phyloP scores from a whole-genome alignment of 2,329 filamentous ascomycete species.

The Fusarium sp. region DNA sequence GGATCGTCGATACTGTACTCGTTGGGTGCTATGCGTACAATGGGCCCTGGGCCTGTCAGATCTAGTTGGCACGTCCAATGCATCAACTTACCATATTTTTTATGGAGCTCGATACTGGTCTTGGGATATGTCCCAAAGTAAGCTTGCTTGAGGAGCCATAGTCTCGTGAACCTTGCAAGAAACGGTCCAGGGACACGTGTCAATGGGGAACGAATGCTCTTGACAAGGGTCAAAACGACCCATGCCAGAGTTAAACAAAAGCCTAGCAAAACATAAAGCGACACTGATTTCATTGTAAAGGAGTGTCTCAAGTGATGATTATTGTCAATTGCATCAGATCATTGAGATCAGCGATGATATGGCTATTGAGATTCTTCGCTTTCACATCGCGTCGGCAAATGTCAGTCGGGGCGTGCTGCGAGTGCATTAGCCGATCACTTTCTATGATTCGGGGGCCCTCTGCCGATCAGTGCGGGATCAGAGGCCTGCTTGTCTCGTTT shows the following conservation, averaged over 20 bases:
- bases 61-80: accelerated
- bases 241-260: background rate
- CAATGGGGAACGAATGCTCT: background rate
- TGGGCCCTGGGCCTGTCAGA: background rate
- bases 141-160: background rate
- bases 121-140: background rate
- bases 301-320: too few species aligned
- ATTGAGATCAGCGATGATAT: background rate
- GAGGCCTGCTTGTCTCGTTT: accelerated
- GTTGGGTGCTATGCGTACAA: background rate
- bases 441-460: background rate
- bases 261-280: background rate
- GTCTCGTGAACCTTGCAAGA: background rate
- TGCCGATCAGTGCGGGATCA: background rate
- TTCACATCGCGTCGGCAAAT: accelerated
- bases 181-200: background rate
- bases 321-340: accelerated
- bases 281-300: accelerated
- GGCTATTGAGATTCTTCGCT: background rate
- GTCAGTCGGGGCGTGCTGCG: accelerated
- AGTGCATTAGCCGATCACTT: background rate
- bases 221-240: background rate
- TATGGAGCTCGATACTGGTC: background rate
- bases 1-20: background rate
- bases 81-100: accelerated